Evolutionary conservation across 257 asterid species (phyloP).

Genomic region (Craterostigma plantagineum): DNA sequence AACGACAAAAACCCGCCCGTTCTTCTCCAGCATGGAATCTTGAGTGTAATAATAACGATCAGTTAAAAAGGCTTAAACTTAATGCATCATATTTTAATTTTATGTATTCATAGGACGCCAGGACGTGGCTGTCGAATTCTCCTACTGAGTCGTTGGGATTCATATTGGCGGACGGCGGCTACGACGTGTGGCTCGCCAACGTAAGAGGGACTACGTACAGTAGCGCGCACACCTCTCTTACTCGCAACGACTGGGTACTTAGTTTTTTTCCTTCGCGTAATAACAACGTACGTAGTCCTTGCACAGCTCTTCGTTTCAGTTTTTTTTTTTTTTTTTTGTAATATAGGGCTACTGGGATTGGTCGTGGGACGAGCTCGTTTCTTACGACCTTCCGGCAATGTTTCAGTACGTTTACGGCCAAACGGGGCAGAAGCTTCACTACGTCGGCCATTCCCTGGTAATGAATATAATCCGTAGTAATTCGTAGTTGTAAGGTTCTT

Average conservation of each 20-base stretch:
- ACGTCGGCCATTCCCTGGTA: slow-evolving; percentile 32
- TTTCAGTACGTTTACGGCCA: slow-evolving; percentile 14
- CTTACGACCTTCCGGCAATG: slow-evolving; percentile 20
- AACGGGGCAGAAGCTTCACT: slow-evolving; percentile 26
- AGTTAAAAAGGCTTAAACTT: too few relatives aligned
- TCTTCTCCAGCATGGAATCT: slow-evolving; percentile 26
- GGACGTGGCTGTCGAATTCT: slow-evolving; percentile 21
- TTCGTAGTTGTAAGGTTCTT: too few relatives aligned
- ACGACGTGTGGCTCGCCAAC: slow-evolving; percentile 24
- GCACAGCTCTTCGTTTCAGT: too few relatives aligned
- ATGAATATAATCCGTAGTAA: too few relatives aligned
- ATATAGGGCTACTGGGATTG: slow-evolving; percentile 24
- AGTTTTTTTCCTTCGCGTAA: background rate
- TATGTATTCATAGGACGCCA: slow-evolving; percentile 15
- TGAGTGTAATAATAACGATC: slow-evolving; percentile 11
- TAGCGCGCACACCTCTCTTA: slow-evolving; percentile 16
- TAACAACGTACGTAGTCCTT: too few relatives aligned
- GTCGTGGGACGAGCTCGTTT: slow-evolving; percentile 31
- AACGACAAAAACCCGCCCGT: slow-evolving; percentile 14
- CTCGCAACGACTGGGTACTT: slow-evolving; percentile 12
- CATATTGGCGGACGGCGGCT: slow-evolving; percentile 25
- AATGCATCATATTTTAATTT: too few relatives aligned
- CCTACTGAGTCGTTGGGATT: slow-evolving; percentile 19
- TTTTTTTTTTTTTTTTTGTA: background rate
- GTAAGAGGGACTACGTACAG: slow-evolving; percentile 24